These are phyloP conservation scores for Sambucus nigra DNA, from an alignment of 129 eudicot species.

Conservation along the genomic window DNA sequence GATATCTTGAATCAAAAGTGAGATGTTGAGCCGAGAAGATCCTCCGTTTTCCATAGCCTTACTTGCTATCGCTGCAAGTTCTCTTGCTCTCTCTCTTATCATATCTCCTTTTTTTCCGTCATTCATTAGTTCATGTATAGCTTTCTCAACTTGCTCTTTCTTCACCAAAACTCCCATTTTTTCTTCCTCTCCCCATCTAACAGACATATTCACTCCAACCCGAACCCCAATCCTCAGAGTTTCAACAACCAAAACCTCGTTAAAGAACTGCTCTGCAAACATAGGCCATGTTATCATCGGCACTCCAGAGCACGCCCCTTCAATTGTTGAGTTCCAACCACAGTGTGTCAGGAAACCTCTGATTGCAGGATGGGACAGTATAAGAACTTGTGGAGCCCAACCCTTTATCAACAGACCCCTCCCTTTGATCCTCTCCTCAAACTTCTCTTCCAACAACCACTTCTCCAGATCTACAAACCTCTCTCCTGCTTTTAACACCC, in stretches of 20 bases:
- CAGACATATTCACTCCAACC: constrained; percentile 11
- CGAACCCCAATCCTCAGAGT: constrained; percentile 11
- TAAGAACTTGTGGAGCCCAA: constrained; percentile 24
- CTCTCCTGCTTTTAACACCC: constrained; percentile 15
- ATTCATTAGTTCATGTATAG: constrained; percentile 26
- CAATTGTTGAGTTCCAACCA: constrained; percentile 28
- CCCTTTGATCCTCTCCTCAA: constrained; percentile 18
- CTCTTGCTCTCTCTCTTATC: constrained; percentile 22
- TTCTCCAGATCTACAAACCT: constrained; percentile 11
- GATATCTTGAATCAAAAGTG: constrained; percentile 29
- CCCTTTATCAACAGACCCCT: constrained; percentile 19
- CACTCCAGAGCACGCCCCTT: constrained; percentile 18
- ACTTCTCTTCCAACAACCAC: constrained; percentile 12
- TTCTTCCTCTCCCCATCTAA: constrained; percentile 35
- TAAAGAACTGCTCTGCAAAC: constrained; percentile 23
- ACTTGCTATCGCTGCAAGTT: constrained; percentile 23
- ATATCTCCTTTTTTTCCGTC: constrained; percentile 19
- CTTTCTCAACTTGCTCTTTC: constrained; percentile 18
- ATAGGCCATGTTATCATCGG: constrained; percentile 31
- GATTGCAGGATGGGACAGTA: constrained; percentile 19
- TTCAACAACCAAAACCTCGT: constrained; percentile 12
- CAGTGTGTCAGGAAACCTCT: constrained; percentile 25
- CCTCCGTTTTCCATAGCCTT: constrained; percentile 30
- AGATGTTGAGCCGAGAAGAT: constrained; percentile 19
- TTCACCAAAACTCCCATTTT: constrained; percentile 18